Evolutionary conservation across 495 filamentous ascomycete genomes (phyloP), one percentile per base, ranked within the genome.

Genomic region (Penicillium argentinense): DNA sequence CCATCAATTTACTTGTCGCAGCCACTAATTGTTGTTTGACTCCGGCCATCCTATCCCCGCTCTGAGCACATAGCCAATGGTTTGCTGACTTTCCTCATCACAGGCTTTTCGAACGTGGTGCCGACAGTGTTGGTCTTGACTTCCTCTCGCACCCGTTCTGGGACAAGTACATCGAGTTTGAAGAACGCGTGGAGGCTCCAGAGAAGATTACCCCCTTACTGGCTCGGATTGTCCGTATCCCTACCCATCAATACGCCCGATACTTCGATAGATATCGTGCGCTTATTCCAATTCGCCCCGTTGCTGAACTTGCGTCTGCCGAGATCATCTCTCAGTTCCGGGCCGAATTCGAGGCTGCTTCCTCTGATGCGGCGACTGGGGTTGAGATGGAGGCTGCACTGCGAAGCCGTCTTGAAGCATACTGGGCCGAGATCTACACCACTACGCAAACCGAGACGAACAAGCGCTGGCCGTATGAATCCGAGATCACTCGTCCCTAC

Each of bases 121-220:
- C 90, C 12, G 79, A 75, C 30, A 82, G 79, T 56, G 90, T 96
- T 14, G 93, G 95, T 12, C 77, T 97, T 23, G 93, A 99, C 67
- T 99, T 96, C 64, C 77, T 95, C 7, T 83, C 90, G 3, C 90
- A 97, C 60, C 90, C 89, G 0, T 97, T 99, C 75, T 99, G 93
- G 93, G 95, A 97, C 59, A 97, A 96, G 68, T 99, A 96, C 57
- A 79, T 97, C 42, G 93, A 97, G 57, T 97, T 91, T 57, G 93
- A 97, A 59, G 90, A 96, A 58, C 83, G 91, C 7, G 71, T 92
- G 37, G 90, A 96, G 60, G 86, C 87, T 0, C 81, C 87, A 23
- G 88, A 95, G 49, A 88, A 83, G 61, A 90, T 97, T 40, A 92
- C 96, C 49, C 80, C 78, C 7, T 88, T 99, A 41, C 76, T 97